A percentile compares a stretch with the other conserved stretches of the same genome.
These are phyloP conservation scores for Geum urbanum DNA, from an alignment of 306 rosid genomes.

Conservation along the genomic window DNA sequence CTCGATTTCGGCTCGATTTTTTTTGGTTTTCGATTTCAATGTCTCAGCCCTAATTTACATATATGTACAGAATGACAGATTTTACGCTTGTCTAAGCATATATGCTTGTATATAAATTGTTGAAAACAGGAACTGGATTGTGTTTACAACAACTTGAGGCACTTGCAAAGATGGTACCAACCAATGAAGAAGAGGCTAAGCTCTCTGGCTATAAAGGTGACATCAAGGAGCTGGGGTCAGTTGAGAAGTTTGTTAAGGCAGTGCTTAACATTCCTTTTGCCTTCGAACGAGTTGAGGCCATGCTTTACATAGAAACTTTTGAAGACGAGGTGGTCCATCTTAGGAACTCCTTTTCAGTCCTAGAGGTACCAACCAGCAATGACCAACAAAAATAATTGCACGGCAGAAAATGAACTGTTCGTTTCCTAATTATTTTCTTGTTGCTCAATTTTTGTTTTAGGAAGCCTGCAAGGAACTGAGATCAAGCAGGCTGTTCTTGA, in stretches of 20 bases:
- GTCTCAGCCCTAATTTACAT: too few species aligned
- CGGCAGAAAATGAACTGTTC: neutral
- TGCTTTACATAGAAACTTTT: conserved; percentile 86
- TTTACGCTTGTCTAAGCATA: too few species aligned
- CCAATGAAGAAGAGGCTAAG: conserved; percentile 77
- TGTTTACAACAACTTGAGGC: conserved; percentile 82
- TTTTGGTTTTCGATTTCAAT: too few species aligned
- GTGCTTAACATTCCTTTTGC: conserved; percentile 68
- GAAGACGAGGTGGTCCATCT: conserved; percentile 95
- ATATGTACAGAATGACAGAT: too few species aligned
- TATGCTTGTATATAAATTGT: neutral
- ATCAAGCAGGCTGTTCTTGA: conserved; percentile 91
- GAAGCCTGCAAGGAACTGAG: conserved; percentile 95
- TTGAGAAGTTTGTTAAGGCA: conserved; percentile 69
- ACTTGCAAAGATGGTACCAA: conserved; percentile 79
- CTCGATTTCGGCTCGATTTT: too few species aligned
- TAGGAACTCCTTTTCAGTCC: conserved; percentile 79
- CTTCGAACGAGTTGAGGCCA: conserved; percentile 68
- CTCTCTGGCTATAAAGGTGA: conserved; percentile 67
- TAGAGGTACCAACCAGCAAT: conserved; percentile 58
- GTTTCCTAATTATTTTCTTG: neutral
- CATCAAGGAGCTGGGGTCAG: conserved; percentile 75
- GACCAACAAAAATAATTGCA: neutral
- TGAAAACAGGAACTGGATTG: conserved; percentile 66
- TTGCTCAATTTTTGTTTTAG: conserved; percentile 30